A percentile compares a stretch with the other conserved stretches of the same genome.
These are phyloP conservation scores for Entophlyctis luteolus DNA, from an alignment of 192 early-diverging fungal genomes.

Conservation along the genomic window DNA sequence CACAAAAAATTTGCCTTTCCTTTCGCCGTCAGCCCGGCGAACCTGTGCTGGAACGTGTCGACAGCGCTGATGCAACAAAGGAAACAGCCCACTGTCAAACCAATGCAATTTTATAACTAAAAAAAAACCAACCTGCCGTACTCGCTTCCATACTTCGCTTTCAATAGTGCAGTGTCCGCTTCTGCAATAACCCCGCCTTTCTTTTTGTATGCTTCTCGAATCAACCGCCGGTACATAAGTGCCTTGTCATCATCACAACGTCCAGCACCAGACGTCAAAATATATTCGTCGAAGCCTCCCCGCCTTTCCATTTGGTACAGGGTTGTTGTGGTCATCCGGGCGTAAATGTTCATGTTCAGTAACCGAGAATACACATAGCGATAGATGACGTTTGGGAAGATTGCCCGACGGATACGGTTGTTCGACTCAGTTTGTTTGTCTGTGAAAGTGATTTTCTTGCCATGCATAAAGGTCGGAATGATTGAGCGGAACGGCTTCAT, in stretches of 20 bases:
- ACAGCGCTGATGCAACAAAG: not conserved
- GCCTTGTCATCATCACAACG: constrained; percentile 18
- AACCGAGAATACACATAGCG: constrained; percentile 41
- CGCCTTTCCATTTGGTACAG: constrained; percentile 39
- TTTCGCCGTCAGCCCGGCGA: not conserved
- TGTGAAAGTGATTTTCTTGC: constrained; percentile 50
- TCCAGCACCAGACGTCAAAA: constrained; percentile 23
- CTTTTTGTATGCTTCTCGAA: constrained; percentile 24
- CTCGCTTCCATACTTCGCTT: constrained; percentile 32
- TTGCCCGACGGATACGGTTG: constrained; percentile 37
- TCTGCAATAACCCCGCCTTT: not conserved
- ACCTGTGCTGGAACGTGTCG: not conserved
- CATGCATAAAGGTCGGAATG: constrained; percentile 51
- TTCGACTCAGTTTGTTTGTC: constrained; percentile 40
- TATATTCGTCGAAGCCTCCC: constrained; percentile 55
- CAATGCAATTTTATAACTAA: not conserved
- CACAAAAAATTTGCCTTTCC: constrained; percentile 12
- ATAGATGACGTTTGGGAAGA: constrained; percentile 50
- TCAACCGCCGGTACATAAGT: constrained; percentile 20
- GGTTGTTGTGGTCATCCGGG: constrained; percentile 36
- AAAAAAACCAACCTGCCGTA: constrained; percentile 32
- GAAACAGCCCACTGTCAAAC: not conserved
- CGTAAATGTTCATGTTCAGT: constrained; percentile 49
- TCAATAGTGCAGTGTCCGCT: constrained; percentile 18
- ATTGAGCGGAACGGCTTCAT: constrained; percentile 26